A percentile compares a stretch with the other conserved stretches of the same genome.
These are phyloP conservation scores for Calonectria pseudoturangicola DNA, from an alignment of 2,329 filamentous ascomycete genomes.

Conservation along the genomic window DNA sequence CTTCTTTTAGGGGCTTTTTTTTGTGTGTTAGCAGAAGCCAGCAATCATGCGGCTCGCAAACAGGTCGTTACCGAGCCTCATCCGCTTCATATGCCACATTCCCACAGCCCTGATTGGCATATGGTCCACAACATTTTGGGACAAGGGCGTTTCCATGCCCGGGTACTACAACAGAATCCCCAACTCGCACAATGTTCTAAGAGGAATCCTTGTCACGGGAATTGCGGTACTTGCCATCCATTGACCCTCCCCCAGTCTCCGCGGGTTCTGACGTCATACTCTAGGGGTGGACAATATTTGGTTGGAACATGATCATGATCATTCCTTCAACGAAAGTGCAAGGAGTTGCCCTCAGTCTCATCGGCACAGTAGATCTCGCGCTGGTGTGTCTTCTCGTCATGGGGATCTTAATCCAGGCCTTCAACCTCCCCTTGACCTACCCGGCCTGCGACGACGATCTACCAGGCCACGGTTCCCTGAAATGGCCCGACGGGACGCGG, in stretches of 20 bases:
- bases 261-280: slow-evolving; percentile 18
- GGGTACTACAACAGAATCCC: slow-evolving; percentile 20
- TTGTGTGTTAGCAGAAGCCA: neutral
- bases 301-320: slow-evolving; percentile 30
- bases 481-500: neutral
- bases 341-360: slow-evolving; percentile 11
- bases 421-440: slow-evolving; percentile 17
- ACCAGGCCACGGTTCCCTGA: slow-evolving; percentile 20
- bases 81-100: slow-evolving; percentile 24
- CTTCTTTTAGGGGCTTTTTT: neutral
- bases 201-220: slow-evolving; percentile 21
- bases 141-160: slow-evolving; percentile 13
- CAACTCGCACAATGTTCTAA: neutral
- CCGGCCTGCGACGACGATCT: slow-evolving; percentile 32
- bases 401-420: slow-evolving; percentile 22
- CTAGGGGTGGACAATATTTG: slow-evolving; percentile 31
- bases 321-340: slow-evolving; percentile 24
- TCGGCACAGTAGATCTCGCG: slow-evolving; percentile 9
- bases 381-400: slow-evolving; percentile 3
- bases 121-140: slow-evolving; percentile 27
- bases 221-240: slow-evolving; percentile 9
- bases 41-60: slow-evolving; percentile 20
- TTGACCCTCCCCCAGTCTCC: neutral
- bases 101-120: slow-evolving; percentile 26
- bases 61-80: slow-evolving; percentile 9